Conservation (phyloP, 768 basidiomycete species). For the Tulasnella calospora region DNA sequence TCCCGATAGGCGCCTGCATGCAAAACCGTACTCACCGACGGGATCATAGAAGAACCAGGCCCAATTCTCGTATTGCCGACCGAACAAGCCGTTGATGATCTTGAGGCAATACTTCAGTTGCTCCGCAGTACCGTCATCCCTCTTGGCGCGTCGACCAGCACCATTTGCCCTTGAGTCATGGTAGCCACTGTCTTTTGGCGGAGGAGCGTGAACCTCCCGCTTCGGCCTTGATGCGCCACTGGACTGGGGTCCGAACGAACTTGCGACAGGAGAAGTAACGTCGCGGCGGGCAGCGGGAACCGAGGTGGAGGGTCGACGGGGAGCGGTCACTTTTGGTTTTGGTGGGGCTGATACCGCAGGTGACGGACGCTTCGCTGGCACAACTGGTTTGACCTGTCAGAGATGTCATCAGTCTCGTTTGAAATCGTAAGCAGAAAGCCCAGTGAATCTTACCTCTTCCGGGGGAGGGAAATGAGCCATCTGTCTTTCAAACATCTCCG, state of each 20-base stretch:
- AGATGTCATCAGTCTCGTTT: background rate
- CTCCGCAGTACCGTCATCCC: slow-evolving; percentile 66
- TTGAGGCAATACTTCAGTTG: slow-evolving; percentile 81
- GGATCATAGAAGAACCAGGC: slow-evolving; percentile 90
- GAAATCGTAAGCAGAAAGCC: background rate
- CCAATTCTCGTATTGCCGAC: slow-evolving; percentile 67
- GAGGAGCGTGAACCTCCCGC: slow-evolving; percentile 95
- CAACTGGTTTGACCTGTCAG: slow-evolving; percentile 16
- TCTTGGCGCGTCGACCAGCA: slow-evolving; percentile 31
- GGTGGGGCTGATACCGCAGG: slow-evolving; percentile 28
- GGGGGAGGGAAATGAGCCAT: slow-evolving; percentile 75
- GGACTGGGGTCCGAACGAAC: background rate
- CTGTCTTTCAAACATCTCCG: slow-evolving; percentile 82
- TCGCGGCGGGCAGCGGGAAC: slow-evolving; percentile 81
- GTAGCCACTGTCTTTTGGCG: slow-evolving; percentile 85
- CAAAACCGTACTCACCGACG: slow-evolving; percentile 63
- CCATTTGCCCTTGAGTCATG: slow-evolving; percentile 45
- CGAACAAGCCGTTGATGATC: slow-evolving; percentile 66
- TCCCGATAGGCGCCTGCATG: background rate
- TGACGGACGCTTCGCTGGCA: slow-evolving; percentile 24
- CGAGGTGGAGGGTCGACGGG: slow-evolving; percentile 72
- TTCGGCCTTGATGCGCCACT: slow-evolving; percentile 62
- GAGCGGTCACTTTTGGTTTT: slow-evolving; percentile 43
- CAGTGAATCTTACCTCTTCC: slow-evolving; percentile 56
- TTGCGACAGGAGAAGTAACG: slow-evolving; percentile 19